Evolutionary conservation across 257 asterid species (phyloP), one percentile per base, ranked within the genome.

Genomic region (Nicotiana tabacum): DNA sequence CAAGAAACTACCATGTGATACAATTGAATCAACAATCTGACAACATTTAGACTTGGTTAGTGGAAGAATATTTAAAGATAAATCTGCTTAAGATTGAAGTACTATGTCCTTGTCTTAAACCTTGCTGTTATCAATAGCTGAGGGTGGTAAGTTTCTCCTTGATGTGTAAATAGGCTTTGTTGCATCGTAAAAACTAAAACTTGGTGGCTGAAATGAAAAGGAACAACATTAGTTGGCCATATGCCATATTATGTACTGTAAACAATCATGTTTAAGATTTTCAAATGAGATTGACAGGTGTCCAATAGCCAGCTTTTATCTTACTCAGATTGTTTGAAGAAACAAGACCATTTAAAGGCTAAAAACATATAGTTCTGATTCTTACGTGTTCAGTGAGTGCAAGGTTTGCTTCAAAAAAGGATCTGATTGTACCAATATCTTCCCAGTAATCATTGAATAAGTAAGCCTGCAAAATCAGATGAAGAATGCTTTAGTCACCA

Each of bases 341-440:
- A 55, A n/a, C 57, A 39, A 37, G 53, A 56, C 27, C 77, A 18
- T 32, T 35, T 7, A 55, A 77, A 58, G 58, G 43, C 57, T 55
- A 16, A 29, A 78, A 51, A 58, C 81, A 3, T 60, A 69, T 72
- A 81, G 58, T 53, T 80, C 62, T 29, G 37, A 13, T 74, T 74
- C 97, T 92, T 92, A 92, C 99, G 67, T 96, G 98, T 88, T 92
- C 97, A n/a, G 99, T 96, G 9, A 96, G 99, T 86, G 99, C 97
- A 82, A 96, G 98, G 90, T 96, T 96, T 85, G 99, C 98, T 85
- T 94, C 96, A 77, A 94, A 96, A 83, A 96, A 96, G 70, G 99
- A 96, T 69, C 96, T 90, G 85, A 96, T 96, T 18, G 99, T 96
- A 77, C 99, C 99, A 4, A 94, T 94, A 84, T 96, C 99, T 92